Conservation (phyloP, 2,329 filamentous ascomycete genomes). For the Trichocomaceae sp. region DNA sequence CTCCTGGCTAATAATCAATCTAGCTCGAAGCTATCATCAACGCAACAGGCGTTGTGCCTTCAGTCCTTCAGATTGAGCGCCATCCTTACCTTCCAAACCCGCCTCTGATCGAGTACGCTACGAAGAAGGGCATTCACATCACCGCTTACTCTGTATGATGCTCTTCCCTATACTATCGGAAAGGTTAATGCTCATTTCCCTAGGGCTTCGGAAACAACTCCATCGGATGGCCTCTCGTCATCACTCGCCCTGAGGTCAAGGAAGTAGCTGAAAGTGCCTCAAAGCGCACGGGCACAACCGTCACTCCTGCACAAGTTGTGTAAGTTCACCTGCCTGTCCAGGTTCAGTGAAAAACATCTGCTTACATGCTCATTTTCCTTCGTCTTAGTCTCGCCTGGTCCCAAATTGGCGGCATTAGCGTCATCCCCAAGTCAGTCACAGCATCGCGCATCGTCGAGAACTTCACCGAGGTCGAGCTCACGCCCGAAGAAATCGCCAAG, state of each 20-base stretch:
- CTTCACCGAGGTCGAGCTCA: constrained; percentile 38
- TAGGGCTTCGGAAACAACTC: constrained; percentile 53
- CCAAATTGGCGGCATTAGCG: constrained; percentile 35
- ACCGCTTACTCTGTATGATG: constrained; percentile 54
- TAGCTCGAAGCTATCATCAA: constrained; percentile 51
- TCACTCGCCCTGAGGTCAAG: constrained; percentile 56
- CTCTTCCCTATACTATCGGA: background rate
- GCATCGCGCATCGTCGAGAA: constrained; percentile 38
- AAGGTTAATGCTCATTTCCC: constrained; percentile 2
- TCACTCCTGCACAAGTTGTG: constrained; percentile 33
- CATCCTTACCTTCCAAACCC: constrained; percentile 62
- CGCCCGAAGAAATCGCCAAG: constrained; percentile 31
- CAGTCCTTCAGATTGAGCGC: constrained; percentile 63
- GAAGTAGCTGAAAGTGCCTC: constrained; percentile 55
- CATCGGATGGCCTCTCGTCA: constrained; percentile 57
- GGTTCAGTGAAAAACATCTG: background rate
- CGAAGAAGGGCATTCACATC: constrained; percentile 53
- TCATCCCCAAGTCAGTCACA: constrained; percentile 40
- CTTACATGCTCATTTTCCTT: background rate
- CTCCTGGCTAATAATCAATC: constrained; percentile 7
- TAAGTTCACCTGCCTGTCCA: constrained; percentile 15
- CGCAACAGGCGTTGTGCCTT: constrained; percentile 52
- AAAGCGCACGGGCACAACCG: constrained; percentile 28
- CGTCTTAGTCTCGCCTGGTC: constrained; percentile 32
- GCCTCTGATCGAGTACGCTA: constrained; percentile 51